Evolutionary conservation across 2,329 filamentous ascomycete genomes (phyloP), one percentile per base, ranked within the genome.

Genomic region (Zymoseptoria tritici): DNA sequence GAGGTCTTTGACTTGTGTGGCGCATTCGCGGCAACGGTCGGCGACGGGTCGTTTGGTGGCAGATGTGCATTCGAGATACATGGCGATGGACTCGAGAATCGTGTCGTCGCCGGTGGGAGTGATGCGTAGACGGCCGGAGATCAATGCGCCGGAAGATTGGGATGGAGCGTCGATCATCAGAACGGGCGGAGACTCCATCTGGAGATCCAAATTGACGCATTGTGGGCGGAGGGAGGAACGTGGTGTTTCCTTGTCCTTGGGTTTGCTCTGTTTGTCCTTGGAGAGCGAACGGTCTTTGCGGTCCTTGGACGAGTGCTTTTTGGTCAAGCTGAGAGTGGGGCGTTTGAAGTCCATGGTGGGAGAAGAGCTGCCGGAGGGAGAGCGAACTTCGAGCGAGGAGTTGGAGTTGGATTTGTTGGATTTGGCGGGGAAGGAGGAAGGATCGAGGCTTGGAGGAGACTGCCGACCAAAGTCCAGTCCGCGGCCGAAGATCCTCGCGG

Each of bases 161-260:
- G 86, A 82, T 0, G 89, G 81, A 22, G 82, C 79, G 63, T 91
- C 91, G 70, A 94, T 90, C 76, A 96, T 87, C 52, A 97, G 84
- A 19, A 93, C 81, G 2, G 92, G 92, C 1, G 91, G 91, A 11
- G 90, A 95, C 78, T 97, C 92, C 64, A 97, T 88, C 67, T 81
- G 74, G 68, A 87, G 79, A 60, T 82, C 78, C 64, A 87, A 74
- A 63, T 78, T 81, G 55, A 82, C 80, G 2, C 79, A 73, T 54
- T 77, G 75, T 8, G 62, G 58, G 3, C 54, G 52, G 3, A 56
- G 49, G 9, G 67, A 63, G 9, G 66, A 60, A 22, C 56, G 60
- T 22, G 64, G 57, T n/a, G 46, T 59, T 52, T 66, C 62, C 46
- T 60, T 63, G 36, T 46, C 36, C 13, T 46, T 46, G 26, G 55